A percentile compares a stretch with the other conserved stretches of the same genome.
Conservation (phyloP, 2,329 filamentous ascomycete genomes). For the Colletotrichum tofieldiae region DNA sequence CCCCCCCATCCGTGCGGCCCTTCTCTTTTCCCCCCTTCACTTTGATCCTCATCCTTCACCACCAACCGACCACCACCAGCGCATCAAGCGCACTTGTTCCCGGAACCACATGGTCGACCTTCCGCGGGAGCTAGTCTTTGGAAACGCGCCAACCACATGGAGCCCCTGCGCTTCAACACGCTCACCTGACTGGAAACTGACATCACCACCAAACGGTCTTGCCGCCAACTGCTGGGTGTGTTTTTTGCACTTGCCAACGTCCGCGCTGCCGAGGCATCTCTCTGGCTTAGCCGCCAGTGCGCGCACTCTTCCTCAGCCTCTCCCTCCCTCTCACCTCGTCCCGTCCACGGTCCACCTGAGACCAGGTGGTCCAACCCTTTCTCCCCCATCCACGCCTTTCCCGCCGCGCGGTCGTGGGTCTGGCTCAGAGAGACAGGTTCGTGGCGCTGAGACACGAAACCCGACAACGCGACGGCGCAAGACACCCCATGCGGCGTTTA, state of each 20-base stretch:
- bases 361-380: constrained; percentile 4
- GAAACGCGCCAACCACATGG: constrained; percentile 28
- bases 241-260: neutral
- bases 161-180: constrained; percentile 2
- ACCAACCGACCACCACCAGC: neutral
- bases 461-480: constrained; percentile 1
- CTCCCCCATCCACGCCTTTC: neutral
- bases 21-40: neutral
- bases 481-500: constrained; percentile 18
- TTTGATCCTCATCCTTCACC: constrained; percentile 18
- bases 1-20: constrained; percentile 20
- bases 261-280: constrained; percentile 18
- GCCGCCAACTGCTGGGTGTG: constrained; percentile 9
- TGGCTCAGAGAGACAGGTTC: constrained; percentile 15
- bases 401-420: neutral
- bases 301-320: neutral
- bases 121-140: constrained; percentile 16
- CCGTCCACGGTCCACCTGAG: constrained; percentile 8
- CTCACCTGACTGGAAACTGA: constrained; percentile 40
- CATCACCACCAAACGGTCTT: constrained; percentile 33
- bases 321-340: neutral
- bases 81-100: constrained; percentile 13
- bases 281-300: constrained; percentile 3
- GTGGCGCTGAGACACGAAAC: constrained; percentile 36
- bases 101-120: constrained; percentile 38